Conservation (phyloP, 108 stramenopile genomes). For the Parmales sp. region DNA sequence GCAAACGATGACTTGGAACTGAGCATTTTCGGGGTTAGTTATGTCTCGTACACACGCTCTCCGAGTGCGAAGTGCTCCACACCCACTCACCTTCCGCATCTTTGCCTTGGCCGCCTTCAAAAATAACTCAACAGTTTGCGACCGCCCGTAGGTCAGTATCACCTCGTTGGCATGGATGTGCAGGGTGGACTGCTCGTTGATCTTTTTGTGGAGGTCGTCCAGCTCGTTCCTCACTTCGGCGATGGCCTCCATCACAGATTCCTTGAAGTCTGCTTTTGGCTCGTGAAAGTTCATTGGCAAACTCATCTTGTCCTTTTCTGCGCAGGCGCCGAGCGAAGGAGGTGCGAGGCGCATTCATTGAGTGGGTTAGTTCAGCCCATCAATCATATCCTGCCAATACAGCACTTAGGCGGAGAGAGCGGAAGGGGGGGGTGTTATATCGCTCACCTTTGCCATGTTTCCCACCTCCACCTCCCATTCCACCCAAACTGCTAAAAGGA, state of each 20-base stretch:
- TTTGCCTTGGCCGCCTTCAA: constrained; percentile 75
- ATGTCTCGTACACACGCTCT: neutral
- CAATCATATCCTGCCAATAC: neutral
- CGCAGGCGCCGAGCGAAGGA: neutral
- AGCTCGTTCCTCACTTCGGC: constrained; percentile 72
- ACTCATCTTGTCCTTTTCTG: neutral
- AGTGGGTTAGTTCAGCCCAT: neutral
- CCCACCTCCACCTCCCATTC: too few relatives aligned
- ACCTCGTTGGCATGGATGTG: constrained; percentile 93
- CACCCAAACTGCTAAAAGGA: too few relatives aligned
- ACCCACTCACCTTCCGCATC: constrained; percentile 30
- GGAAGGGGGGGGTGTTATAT: neutral
- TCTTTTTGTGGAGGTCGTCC: constrained; percentile 72
- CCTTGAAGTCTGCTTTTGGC: constrained; percentile 52
- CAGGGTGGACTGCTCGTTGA: constrained; percentile 72
- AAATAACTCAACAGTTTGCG: constrained; percentile 70
- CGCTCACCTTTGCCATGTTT: too few relatives aligned
- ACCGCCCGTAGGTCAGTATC: constrained; percentile 75
- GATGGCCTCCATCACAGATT: constrained; percentile 74
- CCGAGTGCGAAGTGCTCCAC: neutral
- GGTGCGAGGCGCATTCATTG: neutral
- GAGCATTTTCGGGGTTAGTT: neutral
- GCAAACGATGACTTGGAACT: constrained; percentile 88
- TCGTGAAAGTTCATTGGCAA: constrained; percentile 42
- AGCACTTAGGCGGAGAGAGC: neutral